Percentiles rank a stretch among this genome's conserved stretches.
Conservation (phyloP, 2,329 filamentous ascomycete species). For the Fusarium sp. region DNA sequence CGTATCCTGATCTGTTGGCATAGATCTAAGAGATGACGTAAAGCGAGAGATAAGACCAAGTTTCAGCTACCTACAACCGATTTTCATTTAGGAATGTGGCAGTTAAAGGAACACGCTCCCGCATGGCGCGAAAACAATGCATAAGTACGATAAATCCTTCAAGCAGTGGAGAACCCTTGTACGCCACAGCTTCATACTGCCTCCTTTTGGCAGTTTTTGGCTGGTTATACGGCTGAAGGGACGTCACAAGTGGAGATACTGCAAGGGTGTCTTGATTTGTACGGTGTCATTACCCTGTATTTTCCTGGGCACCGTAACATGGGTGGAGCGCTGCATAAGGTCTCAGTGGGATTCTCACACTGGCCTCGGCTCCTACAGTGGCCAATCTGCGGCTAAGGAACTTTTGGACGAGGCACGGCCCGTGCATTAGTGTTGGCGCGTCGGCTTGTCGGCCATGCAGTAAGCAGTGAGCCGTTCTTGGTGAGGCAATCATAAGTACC, state of each 20-base stretch:
- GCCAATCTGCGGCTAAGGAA: background rate
- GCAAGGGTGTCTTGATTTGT: background rate
- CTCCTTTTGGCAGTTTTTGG: background rate
- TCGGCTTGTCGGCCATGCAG: background rate
- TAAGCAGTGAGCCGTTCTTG: background rate
- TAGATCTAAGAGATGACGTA: background rate
- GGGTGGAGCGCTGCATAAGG: background rate
- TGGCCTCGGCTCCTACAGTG: background rate
- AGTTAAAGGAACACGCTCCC: background rate
- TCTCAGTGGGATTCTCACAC: background rate
- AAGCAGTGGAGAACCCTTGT: background rate
- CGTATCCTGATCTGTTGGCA: background rate
- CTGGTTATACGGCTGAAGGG: background rate
- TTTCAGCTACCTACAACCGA: background rate
- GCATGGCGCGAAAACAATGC: background rate
- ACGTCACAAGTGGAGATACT: background rate
- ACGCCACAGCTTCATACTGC: background rate
- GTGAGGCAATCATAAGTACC: background rate
- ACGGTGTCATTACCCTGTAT: background rate
- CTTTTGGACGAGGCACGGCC: background rate
- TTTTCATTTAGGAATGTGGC: background rate
- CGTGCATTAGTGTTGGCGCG: background rate
- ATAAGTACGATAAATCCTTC: background rate
- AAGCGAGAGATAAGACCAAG: background rate
- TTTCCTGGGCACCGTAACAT: background rate